Evolutionary conservation across 208 protist species (phyloP).

Genomic region (Wallacemonas rigidus): DNA sequence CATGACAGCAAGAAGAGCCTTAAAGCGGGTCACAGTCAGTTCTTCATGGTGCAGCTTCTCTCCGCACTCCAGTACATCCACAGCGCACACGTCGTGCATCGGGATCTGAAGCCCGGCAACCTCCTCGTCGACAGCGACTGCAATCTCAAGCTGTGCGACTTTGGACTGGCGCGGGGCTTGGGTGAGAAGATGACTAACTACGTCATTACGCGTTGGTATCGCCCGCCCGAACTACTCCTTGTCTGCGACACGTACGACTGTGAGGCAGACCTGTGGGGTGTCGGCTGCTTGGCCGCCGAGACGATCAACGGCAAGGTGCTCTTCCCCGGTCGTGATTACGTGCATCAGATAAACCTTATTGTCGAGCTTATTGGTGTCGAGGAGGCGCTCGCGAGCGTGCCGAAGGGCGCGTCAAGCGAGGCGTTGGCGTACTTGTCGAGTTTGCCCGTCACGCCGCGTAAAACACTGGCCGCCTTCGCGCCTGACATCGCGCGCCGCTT

Average conservation of each 20-base stretch:
- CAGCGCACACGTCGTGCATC: slow-evolving; percentile 95
- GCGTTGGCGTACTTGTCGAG: slow-evolving; percentile 72
- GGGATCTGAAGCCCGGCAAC: slow-evolving; percentile 96
- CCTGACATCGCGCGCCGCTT: slow-evolving; percentile 53
- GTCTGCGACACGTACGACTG: slow-evolving; percentile 86
- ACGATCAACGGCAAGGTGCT: slow-evolving; percentile 89
- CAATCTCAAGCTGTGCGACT: slow-evolving; percentile 94
- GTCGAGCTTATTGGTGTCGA: slow-evolving; percentile 71
- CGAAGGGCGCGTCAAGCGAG: slow-evolving; percentile 56
- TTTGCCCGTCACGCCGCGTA: slow-evolving; percentile 45
- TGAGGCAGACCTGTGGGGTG: slow-evolving; percentile 96
- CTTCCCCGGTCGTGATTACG: slow-evolving; percentile 86
- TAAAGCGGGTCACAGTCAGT: slow-evolving; percentile 86
- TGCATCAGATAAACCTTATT: slow-evolving; percentile 88
- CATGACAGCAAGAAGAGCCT: slow-evolving; percentile 39
- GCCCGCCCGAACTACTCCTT: slow-evolving; percentile 98
- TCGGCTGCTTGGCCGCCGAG: slow-evolving; percentile 96
- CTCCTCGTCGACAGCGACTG: slow-evolving; percentile 92
- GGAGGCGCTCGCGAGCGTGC: slow-evolving; percentile 74
- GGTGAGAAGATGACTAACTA: slow-evolving; percentile 93
- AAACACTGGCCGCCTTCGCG: slow-evolving; percentile 53
- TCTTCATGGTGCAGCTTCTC: slow-evolving; percentile 97
- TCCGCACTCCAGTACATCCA: slow-evolving; percentile 95
- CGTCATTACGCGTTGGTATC: slow-evolving; percentile 98
- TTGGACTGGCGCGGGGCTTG: slow-evolving; percentile 79